phyloP scores from a whole-genome alignment of 805 yeast genomes.

The Ogataea methanolica region DNA sequence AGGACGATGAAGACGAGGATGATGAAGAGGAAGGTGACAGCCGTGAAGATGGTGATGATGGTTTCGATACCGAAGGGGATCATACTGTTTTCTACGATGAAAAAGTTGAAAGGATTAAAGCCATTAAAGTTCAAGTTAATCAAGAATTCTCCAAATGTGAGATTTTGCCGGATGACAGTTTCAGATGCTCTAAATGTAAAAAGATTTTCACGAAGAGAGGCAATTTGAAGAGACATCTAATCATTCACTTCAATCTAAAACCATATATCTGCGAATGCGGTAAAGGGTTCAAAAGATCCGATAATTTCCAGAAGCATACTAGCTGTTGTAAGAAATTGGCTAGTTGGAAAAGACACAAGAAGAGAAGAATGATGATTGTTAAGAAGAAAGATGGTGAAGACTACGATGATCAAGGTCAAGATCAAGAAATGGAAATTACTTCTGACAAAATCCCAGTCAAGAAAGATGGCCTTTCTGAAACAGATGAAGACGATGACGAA shows the following conservation, averaged over 20 bases:
- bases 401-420: not conserved
- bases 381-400: not conserved
- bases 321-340: constrained; percentile 14
- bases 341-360: not conserved
- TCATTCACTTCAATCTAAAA: constrained; percentile 20
- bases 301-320: constrained; percentile 21
- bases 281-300: constrained; percentile 21
- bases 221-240: constrained; percentile 21
- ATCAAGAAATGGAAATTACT: not conserved
- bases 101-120: not conserved
- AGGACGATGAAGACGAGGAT: not conserved
- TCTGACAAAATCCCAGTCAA: too few species aligned
- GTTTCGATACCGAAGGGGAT: not conserved
- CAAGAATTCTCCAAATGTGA: constrained; percentile 18
- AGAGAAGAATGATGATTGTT: not conserved
- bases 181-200: constrained; percentile 17
- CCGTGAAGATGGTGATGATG: not conserved
- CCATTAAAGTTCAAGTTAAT: constrained; percentile 15
- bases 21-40: not conserved
- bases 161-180: constrained; percentile 14
- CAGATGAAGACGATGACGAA: not conserved
- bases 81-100: not conserved
- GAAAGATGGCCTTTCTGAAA: too few species aligned
- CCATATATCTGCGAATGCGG: constrained; percentile 24
- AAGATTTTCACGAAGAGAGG: constrained; percentile 23